phyloP scores from a whole-genome alignment of 306 rosid species.

The Cicer bijugum region DNA sequence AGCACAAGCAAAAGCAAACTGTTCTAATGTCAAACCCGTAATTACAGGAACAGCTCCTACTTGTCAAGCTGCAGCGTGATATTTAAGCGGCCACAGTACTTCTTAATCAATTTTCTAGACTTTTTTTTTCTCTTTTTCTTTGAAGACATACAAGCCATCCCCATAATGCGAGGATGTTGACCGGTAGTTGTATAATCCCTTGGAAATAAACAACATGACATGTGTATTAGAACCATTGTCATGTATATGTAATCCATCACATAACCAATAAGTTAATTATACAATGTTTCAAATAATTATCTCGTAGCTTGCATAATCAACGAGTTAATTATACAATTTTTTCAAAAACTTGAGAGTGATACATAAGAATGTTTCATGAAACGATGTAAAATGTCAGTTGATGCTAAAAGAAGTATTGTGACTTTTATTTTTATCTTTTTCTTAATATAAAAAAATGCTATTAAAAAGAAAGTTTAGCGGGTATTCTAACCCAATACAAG shows the following conservation, averaged over 20 bases:
- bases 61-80: background rate
- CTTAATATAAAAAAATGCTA: too few relatives aligned
- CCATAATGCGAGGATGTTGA: slow-evolving; percentile 8
- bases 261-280: background rate
- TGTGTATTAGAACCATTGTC: background rate
- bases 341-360: background rate
- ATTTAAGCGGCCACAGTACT: too few relatives aligned
- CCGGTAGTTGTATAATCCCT: background rate
- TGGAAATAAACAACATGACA: background rate
- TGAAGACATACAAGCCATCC: background rate
- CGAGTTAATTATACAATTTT: background rate
- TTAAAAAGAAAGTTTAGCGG: too few relatives aligned
- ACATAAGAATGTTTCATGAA: background rate
- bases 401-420: too few relatives aligned
- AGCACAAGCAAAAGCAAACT: background rate
- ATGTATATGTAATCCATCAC: background rate
- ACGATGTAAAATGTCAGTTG: background rate
- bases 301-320: background rate
- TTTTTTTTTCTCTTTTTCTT: background rate
- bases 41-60: slow-evolving; percentile 25
- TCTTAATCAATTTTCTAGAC: too few relatives aligned
- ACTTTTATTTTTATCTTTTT: background rate
- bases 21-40: slow-evolving; percentile 24
- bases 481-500: too few relatives aligned
- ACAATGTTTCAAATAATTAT: background rate